These are phyloP conservation scores for Globisporangium yorkense DNA, from an alignment of 352 stramenopile species.

Conservation along the genomic window DNA sequence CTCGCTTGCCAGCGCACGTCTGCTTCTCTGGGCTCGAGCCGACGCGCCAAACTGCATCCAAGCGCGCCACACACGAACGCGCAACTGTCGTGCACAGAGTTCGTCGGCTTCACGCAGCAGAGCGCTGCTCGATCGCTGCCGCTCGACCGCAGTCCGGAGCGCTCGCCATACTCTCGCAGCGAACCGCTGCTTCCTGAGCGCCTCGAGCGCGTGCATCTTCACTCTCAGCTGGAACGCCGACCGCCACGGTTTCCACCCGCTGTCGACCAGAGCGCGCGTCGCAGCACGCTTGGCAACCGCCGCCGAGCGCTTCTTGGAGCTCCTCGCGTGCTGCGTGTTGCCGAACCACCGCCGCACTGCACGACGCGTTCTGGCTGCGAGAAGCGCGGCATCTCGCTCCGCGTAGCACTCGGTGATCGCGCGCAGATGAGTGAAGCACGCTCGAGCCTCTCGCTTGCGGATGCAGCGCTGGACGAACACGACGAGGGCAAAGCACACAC, in stretches of 20 bases:
- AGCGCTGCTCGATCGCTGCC: neutral
- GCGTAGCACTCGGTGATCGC: neutral
- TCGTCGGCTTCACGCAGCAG: neutral
- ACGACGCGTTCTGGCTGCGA: neutral
- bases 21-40: neutral
- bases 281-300: constrained; percentile 1
- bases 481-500: neutral
- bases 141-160: neutral
- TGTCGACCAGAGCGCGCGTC: neutral
- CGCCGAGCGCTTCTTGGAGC: neutral
- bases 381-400: neutral
- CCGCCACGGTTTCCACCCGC: constrained; percentile 6
- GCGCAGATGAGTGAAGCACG: neutral
- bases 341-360: constrained; percentile 4
- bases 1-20: neutral
- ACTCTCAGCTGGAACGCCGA: neutral
- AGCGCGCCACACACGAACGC: neutral
- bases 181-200: neutral
- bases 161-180: neutral
- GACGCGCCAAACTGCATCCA: neutral
- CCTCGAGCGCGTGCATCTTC: neutral
- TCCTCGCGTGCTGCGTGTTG: neutral
- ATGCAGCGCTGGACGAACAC: constrained; percentile 1
- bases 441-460: neutral
- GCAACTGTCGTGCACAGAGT: neutral